Evolutionary conservation across 2,329 filamentous ascomycete genomes (phyloP).

Genomic region (Apiospora pterosperma): DNA sequence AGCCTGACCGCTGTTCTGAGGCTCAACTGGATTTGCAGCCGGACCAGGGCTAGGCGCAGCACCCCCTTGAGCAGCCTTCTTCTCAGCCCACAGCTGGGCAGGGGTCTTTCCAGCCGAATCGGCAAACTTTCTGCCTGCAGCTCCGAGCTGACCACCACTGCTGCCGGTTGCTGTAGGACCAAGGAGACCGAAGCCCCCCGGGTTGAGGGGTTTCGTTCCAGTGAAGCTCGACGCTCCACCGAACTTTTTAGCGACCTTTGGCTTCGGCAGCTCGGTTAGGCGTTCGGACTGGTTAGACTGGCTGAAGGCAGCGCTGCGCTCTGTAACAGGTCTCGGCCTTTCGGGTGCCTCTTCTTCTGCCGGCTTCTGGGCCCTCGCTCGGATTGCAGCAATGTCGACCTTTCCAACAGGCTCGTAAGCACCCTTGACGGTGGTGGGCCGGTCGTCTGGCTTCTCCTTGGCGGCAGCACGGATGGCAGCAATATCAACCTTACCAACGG

Average conservation of each 20-base stretch:
- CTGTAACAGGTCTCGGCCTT: conserved; percentile 62
- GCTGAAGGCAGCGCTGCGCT: conserved; percentile 71
- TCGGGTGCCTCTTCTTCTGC: conserved; percentile 37
- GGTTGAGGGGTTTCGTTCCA: conserved; percentile 85
- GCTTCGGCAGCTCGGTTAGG: conserved; percentile 85
- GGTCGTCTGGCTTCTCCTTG: conserved; percentile 68
- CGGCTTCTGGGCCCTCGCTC: conserved; percentile 73
- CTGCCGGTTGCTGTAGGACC: conserved; percentile 53
- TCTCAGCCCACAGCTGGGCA: conserved; percentile 95
- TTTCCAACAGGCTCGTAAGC: conserved; percentile 94
- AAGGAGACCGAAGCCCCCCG: conserved; percentile 63
- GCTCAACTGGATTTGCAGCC: conserved; percentile 51
- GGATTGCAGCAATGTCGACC: conserved; percentile 94
- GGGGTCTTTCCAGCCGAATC: conserved; percentile 95
- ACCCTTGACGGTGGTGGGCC: conserved; percentile 83
- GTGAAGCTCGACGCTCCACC: conserved; percentile 68
- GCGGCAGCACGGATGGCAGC: conserved; percentile 78
- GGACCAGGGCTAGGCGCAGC: conserved; percentile 47
- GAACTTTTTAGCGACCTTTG: conserved; percentile 91
- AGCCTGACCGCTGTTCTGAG: conserved; percentile 62
- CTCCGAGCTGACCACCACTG: conserved; percentile 56
- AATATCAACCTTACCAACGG: conserved; percentile 96
- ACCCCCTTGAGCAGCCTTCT: conserved; percentile 79
- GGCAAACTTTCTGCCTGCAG: conserved; percentile 88
- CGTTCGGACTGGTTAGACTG: conserved; percentile 66